Percentiles rank a stretch among this genome's conserved stretches.
Conservation (phyloP, 441 rosid genomes). For the Populus tomentosa region DNA sequence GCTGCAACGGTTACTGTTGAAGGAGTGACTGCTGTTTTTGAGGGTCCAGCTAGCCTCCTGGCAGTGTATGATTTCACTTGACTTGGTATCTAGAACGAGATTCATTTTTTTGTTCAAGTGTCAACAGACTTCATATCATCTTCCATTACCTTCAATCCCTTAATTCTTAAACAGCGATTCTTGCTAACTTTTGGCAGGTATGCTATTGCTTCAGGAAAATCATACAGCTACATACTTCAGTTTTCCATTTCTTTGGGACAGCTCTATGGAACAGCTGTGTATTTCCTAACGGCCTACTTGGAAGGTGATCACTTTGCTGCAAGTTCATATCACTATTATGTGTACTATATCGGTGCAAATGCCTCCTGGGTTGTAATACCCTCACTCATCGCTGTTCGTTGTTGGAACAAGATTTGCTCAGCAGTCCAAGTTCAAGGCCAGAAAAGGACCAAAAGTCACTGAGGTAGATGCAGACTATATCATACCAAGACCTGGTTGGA, state of each 20-base stretch:
- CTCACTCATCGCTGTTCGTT: conserved; percentile 47
- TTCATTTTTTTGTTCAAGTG: neutral
- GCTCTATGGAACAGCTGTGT: conserved; percentile 78
- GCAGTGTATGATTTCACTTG: conserved; percentile 52
- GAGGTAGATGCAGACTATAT: conserved; percentile 18
- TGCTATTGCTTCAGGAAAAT: conserved; percentile 71
- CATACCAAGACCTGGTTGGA: neutral
- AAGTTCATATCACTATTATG: conserved; percentile 52
- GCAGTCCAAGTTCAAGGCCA: conserved; percentile 35
- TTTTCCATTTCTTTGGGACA: conserved; percentile 74
- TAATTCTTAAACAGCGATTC: neutral
- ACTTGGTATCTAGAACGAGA: neutral
- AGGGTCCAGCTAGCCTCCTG: conserved; percentile 76
- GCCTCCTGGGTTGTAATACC: conserved; percentile 75
- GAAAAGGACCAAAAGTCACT: conserved; percentile 52
- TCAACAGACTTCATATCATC: neutral
- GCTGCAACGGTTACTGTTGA: conserved; percentile 66
- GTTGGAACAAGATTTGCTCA: conserved; percentile 70
- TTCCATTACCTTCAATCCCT: neutral
- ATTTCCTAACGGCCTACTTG: conserved; percentile 68
- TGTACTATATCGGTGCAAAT: conserved; percentile 64
- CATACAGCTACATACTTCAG: conserved; percentile 78
- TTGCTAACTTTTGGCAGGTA: conserved; percentile 37
- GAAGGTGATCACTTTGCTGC: conserved; percentile 82
- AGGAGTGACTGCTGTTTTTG: conserved; percentile 78